Evolutionary conservation across 305 asterid genomes (phyloP), one percentile per base, ranked within the genome.

Genomic region (Coffea humblotiana): DNA sequence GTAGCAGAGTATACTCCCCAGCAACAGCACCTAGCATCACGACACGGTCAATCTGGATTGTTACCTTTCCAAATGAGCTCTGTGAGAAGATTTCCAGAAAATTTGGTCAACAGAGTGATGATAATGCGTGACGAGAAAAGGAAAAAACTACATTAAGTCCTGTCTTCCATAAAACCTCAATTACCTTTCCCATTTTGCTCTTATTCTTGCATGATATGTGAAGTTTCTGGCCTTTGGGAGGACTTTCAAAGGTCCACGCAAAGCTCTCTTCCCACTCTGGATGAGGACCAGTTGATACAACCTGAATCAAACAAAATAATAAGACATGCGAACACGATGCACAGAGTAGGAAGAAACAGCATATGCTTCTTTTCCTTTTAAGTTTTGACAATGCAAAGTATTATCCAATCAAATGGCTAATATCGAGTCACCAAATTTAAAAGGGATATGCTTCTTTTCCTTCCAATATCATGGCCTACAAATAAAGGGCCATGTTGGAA

Each of bases 131-230:
- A 79, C 69, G 63, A 7, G 35, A 18, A 48, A 70, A 15, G 54
- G 18, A 15, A 72, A 40, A 61, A 29, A 10, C 8, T 64, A 27
- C 18, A 27, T 32, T 13, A 72, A 15, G 40, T 6, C 14, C 35
- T 35, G 23, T 29, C n/a, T 9, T 72, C n/a, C 4, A 58, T 32
- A 45, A 65, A 58, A 82, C 54, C 74, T 6, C 19, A 70, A 47
- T 75, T 84, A 94, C 98, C 98, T 95, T 95, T 72, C 99, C 99
- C 98, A 95, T 90, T 84, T 95, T 95, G 95, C 98, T 95, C 94
- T 95, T 92, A 85, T 95, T 95, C 92, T 95, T 95, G 97, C 99
- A 95, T 51, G 99, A 95, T 80, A 95, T 95, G 85, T 94, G 99
- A 80, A 95, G 97, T 88, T 95, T 95, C 91, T 94, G 97, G 84